Base-by-base conservation (phyloP, 805 yeast genomes). In the Yarrowia yakushimensis region DNA sequence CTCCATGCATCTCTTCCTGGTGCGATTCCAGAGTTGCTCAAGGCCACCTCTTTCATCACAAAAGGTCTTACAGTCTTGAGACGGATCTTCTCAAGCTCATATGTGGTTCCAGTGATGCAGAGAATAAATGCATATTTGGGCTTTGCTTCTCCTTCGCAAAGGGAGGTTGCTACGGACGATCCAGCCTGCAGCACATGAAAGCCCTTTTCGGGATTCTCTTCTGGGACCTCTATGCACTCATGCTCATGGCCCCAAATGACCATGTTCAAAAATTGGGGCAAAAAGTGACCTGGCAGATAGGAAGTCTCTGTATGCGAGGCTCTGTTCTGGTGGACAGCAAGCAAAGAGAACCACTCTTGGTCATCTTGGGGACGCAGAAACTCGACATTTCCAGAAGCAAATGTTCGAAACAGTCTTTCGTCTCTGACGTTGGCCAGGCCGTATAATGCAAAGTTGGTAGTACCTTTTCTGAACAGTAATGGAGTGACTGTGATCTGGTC, bases 231-330 rank as follows among this genome's bases (percentile, higher is more conserved):
- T 4, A 86, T 79, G 70, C 97, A 90, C 71, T 94, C 97, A 73
- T 94, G 99, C 72, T 94, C 99, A 73, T 94, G 99, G 17, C 99
- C 99, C 99, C 99, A 94, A 1, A 92, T 76, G 0, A 94, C 85
- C 63, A 93, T 77, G 70, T 94, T 91, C 50, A 94, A 69, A 70
- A 92, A 91, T 9, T 80, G 77, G 0, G 98, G 99, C 23, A 94
- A 75, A 67, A 88, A 87, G 60, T 79, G 80, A 66, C 92, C 98
- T 6, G 97, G 98, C 4, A 94, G 77, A 66, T 87, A 87, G 4
- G 90, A 85, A 0, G 96, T 88, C 45, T 84, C 84, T 1, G 96
- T 83, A 69, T 92, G 92, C 5, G 87, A 84, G 2, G 85, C 81
- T 70, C 89, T 97, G 73, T 94, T 94, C 74, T 94, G 99, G 73